Evolutionary conservation across 768 basidiomycete genomes (phyloP), one percentile per base, ranked within the genome.

Genomic region (Nidularia sp.): DNA sequence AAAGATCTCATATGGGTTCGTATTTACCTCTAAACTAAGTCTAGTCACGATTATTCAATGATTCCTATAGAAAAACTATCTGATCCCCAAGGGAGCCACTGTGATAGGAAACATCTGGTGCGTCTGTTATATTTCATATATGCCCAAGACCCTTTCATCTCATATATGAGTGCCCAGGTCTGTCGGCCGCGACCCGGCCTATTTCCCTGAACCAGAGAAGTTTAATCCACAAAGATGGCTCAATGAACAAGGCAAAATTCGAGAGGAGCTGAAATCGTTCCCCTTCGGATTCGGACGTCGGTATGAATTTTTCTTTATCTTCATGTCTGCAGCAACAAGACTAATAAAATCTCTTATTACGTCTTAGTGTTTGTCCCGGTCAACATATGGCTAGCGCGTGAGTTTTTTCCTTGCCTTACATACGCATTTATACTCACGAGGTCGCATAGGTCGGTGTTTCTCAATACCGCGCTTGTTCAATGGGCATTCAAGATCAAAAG

Each of bases 1-100:
- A 78, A 77, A 51, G 85, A 88, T 48, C 78, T 90, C 32, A 61
- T 79, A 25, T 88, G 83, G 74, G 84, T 83, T 52, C n/a, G 67
- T 54, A 18, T 41, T 47, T 10, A 34, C 33, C 42, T 41, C 39
- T 48, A 34, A 13, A 5, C 15, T 9, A 5, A 35, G 7, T 10
- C 34, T 29, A 33, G 29, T 36, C 12, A 7, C 25, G 13, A 31
- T 31, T 36, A 36, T 55, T 45, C 22, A 6, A 10, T 8, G 10
- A 22, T 57, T 10, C 4, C 39, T 18, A 4, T 52, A 81, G 74
- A 63, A 72, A 45, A 71, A 74, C 18, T 77, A 77, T 50, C 56
- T 77, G 5, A 84, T 85, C 42, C 80, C 83, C 7, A 70, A 72
- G 55, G 84, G 83, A 2, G 71, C 84, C 1, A 77, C 75, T 6